Evolutionary conservation across 768 basidiomycete genomes (phyloP).

Genomic region (Pulveroboletus sp.): DNA sequence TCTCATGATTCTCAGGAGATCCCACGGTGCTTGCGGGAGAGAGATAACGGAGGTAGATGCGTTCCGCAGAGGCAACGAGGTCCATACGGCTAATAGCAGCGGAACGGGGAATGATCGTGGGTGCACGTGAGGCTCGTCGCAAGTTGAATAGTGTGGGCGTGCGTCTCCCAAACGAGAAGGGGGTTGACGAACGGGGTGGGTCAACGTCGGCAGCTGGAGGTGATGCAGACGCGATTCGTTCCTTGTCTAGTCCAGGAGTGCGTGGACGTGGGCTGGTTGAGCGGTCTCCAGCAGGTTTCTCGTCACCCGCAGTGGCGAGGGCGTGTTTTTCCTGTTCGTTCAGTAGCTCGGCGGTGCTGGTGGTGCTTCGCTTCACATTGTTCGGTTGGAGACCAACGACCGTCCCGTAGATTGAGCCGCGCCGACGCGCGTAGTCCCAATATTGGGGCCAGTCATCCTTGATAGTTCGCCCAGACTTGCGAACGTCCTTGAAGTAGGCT

Average conservation of each 20-base stretch:
- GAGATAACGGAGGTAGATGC: conserved; percentile 93
- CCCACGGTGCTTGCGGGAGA: conserved; percentile 73
- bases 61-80: conserved; percentile 89
- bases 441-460: conserved; percentile 99
- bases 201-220: conserved; percentile 46
- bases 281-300: conserved; percentile 45
- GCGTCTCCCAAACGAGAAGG: conserved; percentile 71
- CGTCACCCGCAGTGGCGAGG: conserved; percentile 45
- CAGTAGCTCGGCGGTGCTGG: conserved; percentile 71
- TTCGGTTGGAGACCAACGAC: conserved; percentile 71
- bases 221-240: conserved; percentile 41
- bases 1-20: conserved; percentile 90
- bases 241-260: conserved; percentile 34
- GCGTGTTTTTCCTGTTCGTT: conserved; percentile 68
- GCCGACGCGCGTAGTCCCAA: conserved; percentile 86
- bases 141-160: conserved; percentile 74
- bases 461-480: conserved; percentile 88
- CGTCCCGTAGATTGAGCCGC: conserved; percentile 91
- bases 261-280: conserved; percentile 59
- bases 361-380: conserved; percentile 71
- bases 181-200: conserved; percentile 66
- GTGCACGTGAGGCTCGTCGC: conserved; percentile 80
- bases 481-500: conserved; percentile 98
- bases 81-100: conserved; percentile 87
- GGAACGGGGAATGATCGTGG: conserved; percentile 90